Evolutionary conservation across 208 protist genomes (phyloP).

Genomic region (Leishmania tropica): DNA sequence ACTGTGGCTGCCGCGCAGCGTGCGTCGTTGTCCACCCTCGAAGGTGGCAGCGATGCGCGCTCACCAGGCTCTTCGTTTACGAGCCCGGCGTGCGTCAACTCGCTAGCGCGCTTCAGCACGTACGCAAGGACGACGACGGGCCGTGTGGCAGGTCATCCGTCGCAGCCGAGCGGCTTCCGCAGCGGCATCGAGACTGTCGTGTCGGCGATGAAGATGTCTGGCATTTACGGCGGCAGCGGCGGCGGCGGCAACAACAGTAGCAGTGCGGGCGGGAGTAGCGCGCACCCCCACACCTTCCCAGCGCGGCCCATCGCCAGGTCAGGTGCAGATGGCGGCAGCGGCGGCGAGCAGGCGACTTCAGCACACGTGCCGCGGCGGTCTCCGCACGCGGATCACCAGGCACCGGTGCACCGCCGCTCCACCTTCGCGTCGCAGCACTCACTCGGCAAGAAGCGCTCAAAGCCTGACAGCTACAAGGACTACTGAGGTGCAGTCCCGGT

Average conservation of each 20-base stretch:
- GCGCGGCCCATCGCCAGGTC: conserved; percentile 16
- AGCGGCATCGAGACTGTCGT: conserved; percentile 19
- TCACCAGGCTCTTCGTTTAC: conserved; percentile 26
- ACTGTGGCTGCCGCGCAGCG: not conserved
- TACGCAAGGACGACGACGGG: not conserved
- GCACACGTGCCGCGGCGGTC: conserved; percentile 19
- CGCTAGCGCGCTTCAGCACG: conserved; percentile 1
- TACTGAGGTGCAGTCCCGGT: conserved; percentile 22
- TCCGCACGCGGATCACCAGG: conserved; percentile 14
- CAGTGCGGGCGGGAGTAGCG: not conserved
- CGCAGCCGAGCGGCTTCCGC: conserved; percentile 5
- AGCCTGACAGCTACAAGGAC: conserved; percentile 74
- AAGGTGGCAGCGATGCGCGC: conserved; percentile 1
- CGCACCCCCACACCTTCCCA: conserved; percentile 5
- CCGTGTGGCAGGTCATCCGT: not conserved
- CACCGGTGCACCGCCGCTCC: conserved; percentile 16
- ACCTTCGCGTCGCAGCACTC: conserved; percentile 27
- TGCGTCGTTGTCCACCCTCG: not conserved
- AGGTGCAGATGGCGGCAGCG: not conserved
- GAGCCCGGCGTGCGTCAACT: conserved; percentile 24
- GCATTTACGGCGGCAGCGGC: conserved; percentile 3
- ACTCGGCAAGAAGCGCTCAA: conserved; percentile 57
- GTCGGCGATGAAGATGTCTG: conserved; percentile 19
- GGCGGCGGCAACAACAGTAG: not conserved
- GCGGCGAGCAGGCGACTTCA: conserved; percentile 10